Base-by-base conservation (phyloP, 2,329 filamentous ascomycete genomes). In the Sporothrix pseudoabietina region DNA sequence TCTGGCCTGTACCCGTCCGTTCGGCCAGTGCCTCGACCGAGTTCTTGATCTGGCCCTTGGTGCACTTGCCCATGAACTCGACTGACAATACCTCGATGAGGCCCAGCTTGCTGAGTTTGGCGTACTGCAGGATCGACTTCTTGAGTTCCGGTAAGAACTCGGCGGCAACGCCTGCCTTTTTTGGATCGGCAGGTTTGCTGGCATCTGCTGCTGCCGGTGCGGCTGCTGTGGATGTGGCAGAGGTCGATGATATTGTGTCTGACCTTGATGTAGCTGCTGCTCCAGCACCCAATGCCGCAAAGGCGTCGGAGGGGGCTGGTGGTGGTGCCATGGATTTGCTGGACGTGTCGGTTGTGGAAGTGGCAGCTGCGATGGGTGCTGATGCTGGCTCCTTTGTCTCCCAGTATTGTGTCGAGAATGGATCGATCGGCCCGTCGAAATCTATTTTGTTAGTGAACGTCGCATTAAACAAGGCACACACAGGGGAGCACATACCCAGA, bases 361-460 rank as follows among this genome's bases (percentile, higher is more conserved):
- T 6, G 9, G 54, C 10, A 0, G 63, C 16, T 8, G 44, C 32
- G 2, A 39, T 30, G 14, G 68, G 65, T 66, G 74, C 63, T 68
- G 68, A 39, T 70, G 71, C 69, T 72, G 22, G 66, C 9, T 54
- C 59, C 1, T 68, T 83, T 1, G 82, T 76, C 41, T 85, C 82
- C 96, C 96, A 98, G 81, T 98, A 98, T 0, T 84, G 81, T 0
- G 89, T 89, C 0, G 93, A 94, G 79, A 95, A 97, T 0, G 96
- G 96, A 78, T 99, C 91, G 76, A 99, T 95, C 8, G 82, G 80
- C 66, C 81, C 80, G 66, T 82, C 90, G 82, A 80, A 82, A 52
- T 86, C 82, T 16, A 32, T 16, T 6, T 30, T 66, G 61, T 66
- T 47, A 66, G 61, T 66, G 39, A 14, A 16, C 4, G 44, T 30